Percentiles rank a stretch among this genome's conserved stretches.
phyloP scores from a whole-genome alignment of 108 stramenopile genomes.

The Discostella pseudostelligera region DNA sequence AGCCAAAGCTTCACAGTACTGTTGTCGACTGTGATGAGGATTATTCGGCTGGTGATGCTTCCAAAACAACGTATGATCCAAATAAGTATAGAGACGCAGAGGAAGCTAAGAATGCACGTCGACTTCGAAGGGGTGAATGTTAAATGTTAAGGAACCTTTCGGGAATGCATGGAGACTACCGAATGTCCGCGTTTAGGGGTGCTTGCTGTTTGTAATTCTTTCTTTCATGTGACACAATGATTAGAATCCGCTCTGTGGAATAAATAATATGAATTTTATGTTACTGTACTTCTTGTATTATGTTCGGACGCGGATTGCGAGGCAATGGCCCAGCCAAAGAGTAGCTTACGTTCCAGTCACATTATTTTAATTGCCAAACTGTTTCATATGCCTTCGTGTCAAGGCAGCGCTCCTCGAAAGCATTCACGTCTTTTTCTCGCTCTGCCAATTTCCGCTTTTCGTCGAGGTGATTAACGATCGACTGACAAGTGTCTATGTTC shows the following conservation, averaged over 20 bases:
- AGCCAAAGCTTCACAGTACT: slow-evolving; percentile 17
- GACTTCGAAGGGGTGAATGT: slow-evolving; percentile 40
- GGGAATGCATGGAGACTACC: no score
- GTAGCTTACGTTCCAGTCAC: neutral
- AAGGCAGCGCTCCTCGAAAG: neutral
- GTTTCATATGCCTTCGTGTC: slow-evolving; percentile 1
- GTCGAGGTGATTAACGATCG: slow-evolving; percentile 19
- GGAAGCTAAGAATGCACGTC: slow-evolving; percentile 32
- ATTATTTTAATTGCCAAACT: slow-evolving; percentile 3
- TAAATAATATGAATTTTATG: no score
- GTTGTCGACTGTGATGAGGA: slow-evolving; percentile 19
- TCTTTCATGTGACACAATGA: no score
- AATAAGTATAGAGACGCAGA: slow-evolving; percentile 41
- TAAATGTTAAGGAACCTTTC: no score
- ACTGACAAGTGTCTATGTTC: slow-evolving; percentile 21
- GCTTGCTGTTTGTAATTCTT: no score
- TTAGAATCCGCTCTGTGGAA: no score
- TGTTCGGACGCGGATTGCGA: no score
- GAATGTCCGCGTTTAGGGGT: no score
- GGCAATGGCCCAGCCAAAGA: no score
- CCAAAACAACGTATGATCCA: slow-evolving; percentile 32
- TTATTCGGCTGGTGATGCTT: slow-evolving; percentile 27
- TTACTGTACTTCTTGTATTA: no score
- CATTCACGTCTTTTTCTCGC: neutral
- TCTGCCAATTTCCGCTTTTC: slow-evolving; percentile 5